A percentile compares a stretch with the other conserved stretches of the same genome.
These are phyloP conservation scores for Beauveria medogensis DNA, from an alignment of 2,329 filamentous ascomycete species.

Conservation along the genomic window DNA sequence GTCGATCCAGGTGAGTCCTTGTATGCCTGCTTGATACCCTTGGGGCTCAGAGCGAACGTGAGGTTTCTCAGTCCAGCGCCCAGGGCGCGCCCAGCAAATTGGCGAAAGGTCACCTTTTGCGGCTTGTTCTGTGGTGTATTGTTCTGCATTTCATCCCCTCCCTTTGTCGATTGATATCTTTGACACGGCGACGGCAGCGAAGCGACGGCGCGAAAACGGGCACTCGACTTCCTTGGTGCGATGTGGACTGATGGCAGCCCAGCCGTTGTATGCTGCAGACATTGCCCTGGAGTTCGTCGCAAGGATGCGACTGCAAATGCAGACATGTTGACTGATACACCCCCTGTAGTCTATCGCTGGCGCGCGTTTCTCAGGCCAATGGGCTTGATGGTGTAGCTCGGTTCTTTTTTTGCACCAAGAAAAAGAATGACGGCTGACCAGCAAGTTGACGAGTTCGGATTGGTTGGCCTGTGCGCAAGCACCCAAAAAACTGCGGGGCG, in stretches of 20 bases:
- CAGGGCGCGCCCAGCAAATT: conserved; percentile 22
- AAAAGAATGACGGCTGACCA: conserved; percentile 5
- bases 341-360: background rate
- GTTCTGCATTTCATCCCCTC: conserved; percentile 14
- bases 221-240: conserved; percentile 19
- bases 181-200: conserved; percentile 20
- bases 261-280: conserved; percentile 20
- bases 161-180: conserved; percentile 21
- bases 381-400: background rate
- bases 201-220: conserved; percentile 24
- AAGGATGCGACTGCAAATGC: conserved; percentile 26
- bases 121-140: conserved; percentile 15
- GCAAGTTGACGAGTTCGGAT: background rate
- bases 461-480: conserved; percentile 1
- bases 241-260: conserved; percentile 27
- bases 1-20: conserved; percentile 25
- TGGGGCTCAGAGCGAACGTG: conserved; percentile 25
- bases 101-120: conserved; percentile 24
- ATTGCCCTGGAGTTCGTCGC: conserved; percentile 24
- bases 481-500: conserved; percentile 6
- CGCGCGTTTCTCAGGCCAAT: background rate
- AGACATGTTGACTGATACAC: conserved; percentile 21
- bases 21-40: conserved; percentile 26
- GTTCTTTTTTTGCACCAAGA: conserved; percentile 2
- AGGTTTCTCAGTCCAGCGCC: conserved; percentile 28